A percentile compares a stretch with the other conserved stretches of the same genome.
These are phyloP conservation scores for Ephemerocybe angulata DNA, from an alignment of 768 basidiomycete species.

Conservation along the genomic window DNA sequence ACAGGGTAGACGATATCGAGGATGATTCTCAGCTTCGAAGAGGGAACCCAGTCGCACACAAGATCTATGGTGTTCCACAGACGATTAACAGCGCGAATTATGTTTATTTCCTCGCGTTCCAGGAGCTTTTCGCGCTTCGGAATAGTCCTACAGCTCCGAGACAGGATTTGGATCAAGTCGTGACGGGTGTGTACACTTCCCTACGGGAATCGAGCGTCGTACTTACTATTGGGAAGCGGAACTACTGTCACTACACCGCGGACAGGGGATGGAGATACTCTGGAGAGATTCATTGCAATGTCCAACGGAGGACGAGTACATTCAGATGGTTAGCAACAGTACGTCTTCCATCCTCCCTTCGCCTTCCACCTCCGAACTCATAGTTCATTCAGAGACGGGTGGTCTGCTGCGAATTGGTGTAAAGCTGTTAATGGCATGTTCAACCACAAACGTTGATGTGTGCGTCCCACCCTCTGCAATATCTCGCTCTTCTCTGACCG, in stretches of 20 bases:
- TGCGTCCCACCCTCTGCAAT: slow-evolving; percentile 26
- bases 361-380: neutral
- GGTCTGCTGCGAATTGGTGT: slow-evolving; percentile 89
- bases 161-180: slow-evolving; percentile 60
- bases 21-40: slow-evolving; percentile 84
- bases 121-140: slow-evolving; percentile 70
- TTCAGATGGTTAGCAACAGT: slow-evolving; percentile 97
- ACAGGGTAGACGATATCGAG: slow-evolving; percentile 91
- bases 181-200: no score
- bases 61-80: slow-evolving; percentile 94
- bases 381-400: slow-evolving; percentile 70
- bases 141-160: slow-evolving; percentile 24
- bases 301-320: slow-evolving; percentile 92
- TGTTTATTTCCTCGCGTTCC: slow-evolving; percentile 91
- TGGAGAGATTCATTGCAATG: slow-evolving; percentile 92
- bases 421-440: slow-evolving; percentile 94
- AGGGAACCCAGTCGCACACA: slow-evolving; percentile 89
- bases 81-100: slow-evolving; percentile 98
- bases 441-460: slow-evolving; percentile 58
- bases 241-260: slow-evolving; percentile 84
- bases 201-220: no score
- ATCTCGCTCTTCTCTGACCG: neutral
- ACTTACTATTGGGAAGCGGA: no score
- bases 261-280: slow-evolving; percentile 90
- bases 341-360: slow-evolving; percentile 31